Conservation (phyloP, 2,329 filamentous ascomycete genomes). For the Trichophyton verrucosum region DNA sequence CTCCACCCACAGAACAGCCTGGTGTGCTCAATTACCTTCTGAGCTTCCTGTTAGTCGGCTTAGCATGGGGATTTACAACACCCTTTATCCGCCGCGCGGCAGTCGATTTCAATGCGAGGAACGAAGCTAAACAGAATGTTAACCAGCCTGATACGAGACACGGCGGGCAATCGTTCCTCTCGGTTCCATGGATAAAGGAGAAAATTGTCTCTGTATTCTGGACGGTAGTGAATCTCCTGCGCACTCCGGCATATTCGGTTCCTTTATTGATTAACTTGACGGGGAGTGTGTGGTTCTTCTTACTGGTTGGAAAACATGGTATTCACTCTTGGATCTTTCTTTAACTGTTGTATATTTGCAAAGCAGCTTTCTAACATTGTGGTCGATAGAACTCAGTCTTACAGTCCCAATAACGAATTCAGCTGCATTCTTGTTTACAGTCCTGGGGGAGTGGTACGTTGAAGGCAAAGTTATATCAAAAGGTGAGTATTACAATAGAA, state of each 20-base stretch:
- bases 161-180: neutral
- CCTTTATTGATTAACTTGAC: constrained; percentile 80
- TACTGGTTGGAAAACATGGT: constrained; percentile 88
- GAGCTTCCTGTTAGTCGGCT: constrained; percentile 78
- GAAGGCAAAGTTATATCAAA: constrained; percentile 80
- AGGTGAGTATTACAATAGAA: constrained; percentile 40
- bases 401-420: constrained; percentile 94
- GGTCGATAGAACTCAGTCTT: constrained; percentile 61
- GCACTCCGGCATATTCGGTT: constrained; percentile 70
- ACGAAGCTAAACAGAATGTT: constrained; percentile 8
- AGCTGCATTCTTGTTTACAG: constrained; percentile 88
- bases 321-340: constrained; percentile 27
- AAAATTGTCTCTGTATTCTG: constrained; percentile 57
- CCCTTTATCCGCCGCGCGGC: constrained; percentile 85
- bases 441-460: constrained; percentile 87
- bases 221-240: constrained; percentile 63
- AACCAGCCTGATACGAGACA: neutral
- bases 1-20: constrained; percentile 22
- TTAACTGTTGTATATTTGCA: neutral
- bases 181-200: constrained; percentile 47
- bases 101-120: constrained; percentile 54
- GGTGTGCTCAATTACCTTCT: constrained; percentile 63
- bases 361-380: neutral
- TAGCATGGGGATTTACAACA: constrained; percentile 88
- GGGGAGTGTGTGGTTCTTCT: constrained; percentile 91